A percentile compares a stretch with the other conserved stretches of the same genome.
Conservation (phyloP, 2,329 filamentous ascomycete species). For the Fusarium solani-melongenae region DNA sequence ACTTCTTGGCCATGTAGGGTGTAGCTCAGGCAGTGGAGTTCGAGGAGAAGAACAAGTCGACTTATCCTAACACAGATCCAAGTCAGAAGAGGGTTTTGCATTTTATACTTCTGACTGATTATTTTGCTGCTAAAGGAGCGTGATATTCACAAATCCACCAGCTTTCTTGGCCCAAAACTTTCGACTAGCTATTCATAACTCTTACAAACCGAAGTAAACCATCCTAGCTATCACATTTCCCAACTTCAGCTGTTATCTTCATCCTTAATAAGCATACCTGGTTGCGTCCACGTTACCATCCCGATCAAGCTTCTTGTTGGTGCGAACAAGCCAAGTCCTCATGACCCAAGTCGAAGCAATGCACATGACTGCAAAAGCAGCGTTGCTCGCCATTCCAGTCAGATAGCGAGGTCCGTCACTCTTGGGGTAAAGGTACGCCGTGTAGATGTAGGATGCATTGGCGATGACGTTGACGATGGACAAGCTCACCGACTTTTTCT, state of each 20-base stretch:
- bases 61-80: no score
- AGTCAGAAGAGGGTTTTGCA: not conserved
- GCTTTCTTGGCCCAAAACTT: not conserved
- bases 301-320: slow-evolving; percentile 41
- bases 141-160: not conserved
- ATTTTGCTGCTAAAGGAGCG: not conserved
- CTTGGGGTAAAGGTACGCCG: slow-evolving; percentile 56
- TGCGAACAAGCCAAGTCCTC: slow-evolving; percentile 37
- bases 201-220: not conserved
- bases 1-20: not conserved
- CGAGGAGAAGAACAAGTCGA: no score
- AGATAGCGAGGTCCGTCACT: slow-evolving; percentile 54
- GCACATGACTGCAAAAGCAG: slow-evolving; percentile 40
- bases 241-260: no score
- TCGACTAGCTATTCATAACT: not conserved
- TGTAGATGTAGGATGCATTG: slow-evolving; percentile 59
- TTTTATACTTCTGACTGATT: not conserved
- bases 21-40: no score
- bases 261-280: slow-evolving; percentile 34
- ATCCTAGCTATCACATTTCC: not conserved
- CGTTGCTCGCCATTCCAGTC: slow-evolving; percentile 51
- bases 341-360: slow-evolving; percentile 42
- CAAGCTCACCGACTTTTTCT: slow-evolving; percentile 57
- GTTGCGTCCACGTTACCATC: slow-evolving; percentile 12
- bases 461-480: slow-evolving; percentile 57